Base-by-base conservation (phyloP, 257 asterid genomes). In the Nicotiana benthamiana region DNA sequence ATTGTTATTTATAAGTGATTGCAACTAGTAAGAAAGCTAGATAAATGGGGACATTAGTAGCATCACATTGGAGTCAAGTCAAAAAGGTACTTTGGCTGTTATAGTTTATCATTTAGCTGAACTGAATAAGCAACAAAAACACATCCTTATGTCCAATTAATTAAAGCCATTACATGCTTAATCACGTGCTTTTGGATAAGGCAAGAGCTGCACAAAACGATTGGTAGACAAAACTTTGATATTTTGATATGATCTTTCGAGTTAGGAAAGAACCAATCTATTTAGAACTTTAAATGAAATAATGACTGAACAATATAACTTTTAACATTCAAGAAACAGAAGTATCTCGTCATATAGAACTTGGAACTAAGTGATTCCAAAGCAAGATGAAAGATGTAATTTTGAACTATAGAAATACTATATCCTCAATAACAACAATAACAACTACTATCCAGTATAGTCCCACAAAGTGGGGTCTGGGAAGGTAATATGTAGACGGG, bases 31-130 rank as follows among this genome's bases (percentile, higher is more conserved):
- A 70, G 30, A 46, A 2, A 74, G 24, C 26, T 48, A 74, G 32
- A 48, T 24, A 48, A 46, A 24, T 22, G 26, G 61, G 79, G 79
- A 26, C 40, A 72, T 81, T 84, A 70, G 79, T 86, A 77, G 54
- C 79, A 62, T 60, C 22, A 63, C 56, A 77, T 72, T 66, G 64
- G 68, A 74, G 61, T 77, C 75, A 51, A 80, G 62, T 52, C 68
- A 78, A 87, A 26, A 80, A 30, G 79, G 61, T n/a, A 28, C 9
- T 79, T 57, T 66, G 84, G 87, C 65, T 30, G 70, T 81, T 36
- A 75, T 75, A 80, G 75, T 22, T 82, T 77, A 66, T 13, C 79
- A 28, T 30, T 84, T 81, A 13, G 32, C 28, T 80, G 77, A 83
- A 74, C 10, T 48, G 61, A 74, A 74, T 48, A 74, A 48, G 24